Percentiles rank a stretch among this genome's conserved stretches.
Evolutionary conservation across 2,329 filamentous ascomycete species (phyloP).

Genomic region (Daldinia sp.): DNA sequence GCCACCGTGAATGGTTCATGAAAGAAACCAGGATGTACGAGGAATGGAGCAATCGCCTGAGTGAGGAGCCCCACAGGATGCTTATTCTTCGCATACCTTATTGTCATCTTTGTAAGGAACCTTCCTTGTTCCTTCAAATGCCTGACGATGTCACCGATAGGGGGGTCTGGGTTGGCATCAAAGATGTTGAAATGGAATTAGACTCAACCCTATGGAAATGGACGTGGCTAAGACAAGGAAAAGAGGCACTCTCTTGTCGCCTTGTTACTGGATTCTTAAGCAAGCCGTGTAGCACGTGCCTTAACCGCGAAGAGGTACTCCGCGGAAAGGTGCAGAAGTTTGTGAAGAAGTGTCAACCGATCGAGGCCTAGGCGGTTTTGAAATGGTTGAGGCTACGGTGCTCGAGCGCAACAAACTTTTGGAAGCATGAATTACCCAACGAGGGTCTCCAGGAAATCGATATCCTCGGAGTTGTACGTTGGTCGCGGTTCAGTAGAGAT

Average conservation of each 20-base stretch:
- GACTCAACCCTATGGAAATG: constrained; percentile 35
- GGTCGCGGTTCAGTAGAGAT: constrained; percentile 8
- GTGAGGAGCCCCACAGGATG: constrained; percentile 15
- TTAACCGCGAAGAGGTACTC: constrained; percentile 30
- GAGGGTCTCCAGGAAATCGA: constrained; percentile 15
- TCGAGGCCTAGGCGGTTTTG: constrained; percentile 36
- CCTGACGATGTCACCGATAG: not conserved
- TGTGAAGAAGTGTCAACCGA: not conserved
- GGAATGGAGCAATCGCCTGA: not conserved
- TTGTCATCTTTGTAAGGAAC: constrained; percentile 34
- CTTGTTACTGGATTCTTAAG: constrained; percentile 35
- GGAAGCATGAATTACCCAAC: constrained; percentile 25
- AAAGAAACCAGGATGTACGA: not conserved
- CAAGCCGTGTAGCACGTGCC: constrained; percentile 35
- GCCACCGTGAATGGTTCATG: not conserved
- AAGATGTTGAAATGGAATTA: constrained; percentile 35
- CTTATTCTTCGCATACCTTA: constrained; percentile 36
- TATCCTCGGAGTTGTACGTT: constrained; percentile 7
- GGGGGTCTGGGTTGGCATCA: constrained; percentile 14
- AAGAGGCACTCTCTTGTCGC: constrained; percentile 5
- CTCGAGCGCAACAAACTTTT: constrained; percentile 25
- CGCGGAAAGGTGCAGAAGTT: constrained; percentile 24
- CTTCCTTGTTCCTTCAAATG: constrained; percentile 12
- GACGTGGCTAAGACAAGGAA: not conserved
- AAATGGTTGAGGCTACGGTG: constrained; percentile 34